Percentiles rank a stretch among this genome's conserved stretches.
phyloP scores from a whole-genome alignment of 345 rosid species.

The Bruguiera sexangula region DNA sequence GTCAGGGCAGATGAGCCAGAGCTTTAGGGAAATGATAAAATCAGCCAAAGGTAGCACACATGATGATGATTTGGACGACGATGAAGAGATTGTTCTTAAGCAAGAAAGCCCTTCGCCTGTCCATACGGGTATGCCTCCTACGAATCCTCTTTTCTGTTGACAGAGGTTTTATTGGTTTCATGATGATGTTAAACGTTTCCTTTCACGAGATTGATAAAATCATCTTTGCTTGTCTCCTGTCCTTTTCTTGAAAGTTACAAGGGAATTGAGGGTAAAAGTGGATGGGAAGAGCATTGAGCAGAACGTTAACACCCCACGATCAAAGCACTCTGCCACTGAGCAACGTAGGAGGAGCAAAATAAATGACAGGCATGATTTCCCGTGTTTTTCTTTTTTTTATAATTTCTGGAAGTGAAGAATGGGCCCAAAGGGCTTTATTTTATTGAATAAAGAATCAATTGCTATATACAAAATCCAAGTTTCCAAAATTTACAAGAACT shows the following conservation, averaged over 20 bases:
- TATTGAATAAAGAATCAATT: too few species aligned
- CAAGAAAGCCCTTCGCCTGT: conserved; percentile 58
- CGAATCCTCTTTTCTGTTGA: neutral
- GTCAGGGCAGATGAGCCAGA: conserved; percentile 56
- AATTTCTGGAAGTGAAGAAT: neutral
- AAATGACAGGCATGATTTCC: conserved; percentile 65
- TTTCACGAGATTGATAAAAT: neutral
- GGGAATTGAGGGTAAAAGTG: conserved; percentile 60
- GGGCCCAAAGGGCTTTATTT: too few species aligned
- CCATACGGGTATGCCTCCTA: conserved; percentile 43
- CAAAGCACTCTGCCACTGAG: conserved; percentile 98
- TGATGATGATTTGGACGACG: conserved; percentile 72
- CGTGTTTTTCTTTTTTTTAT: neutral
- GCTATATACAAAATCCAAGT: too few species aligned
- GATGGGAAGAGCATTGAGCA: conserved; percentile 68
- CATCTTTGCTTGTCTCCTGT: neutral
- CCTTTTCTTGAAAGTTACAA: conserved; percentile 23
- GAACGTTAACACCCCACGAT: conserved; percentile 79
- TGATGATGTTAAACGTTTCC: neutral
- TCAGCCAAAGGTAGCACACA: conserved; percentile 35
- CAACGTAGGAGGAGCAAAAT: conserved; percentile 98
- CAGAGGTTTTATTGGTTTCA: neutral
- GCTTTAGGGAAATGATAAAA: conserved; percentile 91
- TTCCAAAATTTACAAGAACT: too few species aligned
- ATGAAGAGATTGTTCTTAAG: conserved; percentile 66